Evolutionary conservation across 352 stramenopile species (phyloP), one percentile per base, ranked within the genome.

Genomic region (Phytophthora lateralis): DNA sequence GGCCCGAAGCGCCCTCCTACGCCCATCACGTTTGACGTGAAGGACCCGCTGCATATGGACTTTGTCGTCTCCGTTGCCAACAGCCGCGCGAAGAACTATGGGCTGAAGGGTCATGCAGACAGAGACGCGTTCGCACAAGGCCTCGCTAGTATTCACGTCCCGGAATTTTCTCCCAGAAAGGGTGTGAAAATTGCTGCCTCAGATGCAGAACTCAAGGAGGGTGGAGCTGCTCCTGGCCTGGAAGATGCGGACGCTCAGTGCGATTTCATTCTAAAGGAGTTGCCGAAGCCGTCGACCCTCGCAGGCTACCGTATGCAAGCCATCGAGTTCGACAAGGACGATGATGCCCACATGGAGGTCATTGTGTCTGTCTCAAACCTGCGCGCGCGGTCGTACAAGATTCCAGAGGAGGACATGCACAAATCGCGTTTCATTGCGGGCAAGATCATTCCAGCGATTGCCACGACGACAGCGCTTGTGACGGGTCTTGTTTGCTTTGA

Each of bases 391-490:
- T 98, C 98, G 69, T 99, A 99, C 82, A 94, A 91, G 42, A 99
- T 99, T 55, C 91, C 90, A 14, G 98, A 98, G 52, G 96, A 87
- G 42, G 97, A 99, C 66, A 97, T 98, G 71, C 97, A 99, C 78
- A 95, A 97, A 51, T 98, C 96, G 27, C 96, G 98, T 48, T 97
- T 98, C 29, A 99, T 99, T 79, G 98, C 98, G n/a, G 98, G 98
- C 48, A 98, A 98, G 70, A 99, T 99, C 71, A 99, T 99, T 60
- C 98, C 98, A 10, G 98, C 98, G 14, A 99, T 99, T 73, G 97
- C 98, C 18, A 99, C 98, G 35, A 99, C 98, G 8, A 99, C 98
- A 12, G 97, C 97, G 15, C 78, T 99, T 32, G 98, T 99, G 29
- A 99, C 98, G 0, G 98, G 97, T 34, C 83, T 99, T 5, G 96